Evolutionary conservation across 2,329 filamentous ascomycete genomes (phyloP).

Genomic region (Alternaria sp.): DNA sequence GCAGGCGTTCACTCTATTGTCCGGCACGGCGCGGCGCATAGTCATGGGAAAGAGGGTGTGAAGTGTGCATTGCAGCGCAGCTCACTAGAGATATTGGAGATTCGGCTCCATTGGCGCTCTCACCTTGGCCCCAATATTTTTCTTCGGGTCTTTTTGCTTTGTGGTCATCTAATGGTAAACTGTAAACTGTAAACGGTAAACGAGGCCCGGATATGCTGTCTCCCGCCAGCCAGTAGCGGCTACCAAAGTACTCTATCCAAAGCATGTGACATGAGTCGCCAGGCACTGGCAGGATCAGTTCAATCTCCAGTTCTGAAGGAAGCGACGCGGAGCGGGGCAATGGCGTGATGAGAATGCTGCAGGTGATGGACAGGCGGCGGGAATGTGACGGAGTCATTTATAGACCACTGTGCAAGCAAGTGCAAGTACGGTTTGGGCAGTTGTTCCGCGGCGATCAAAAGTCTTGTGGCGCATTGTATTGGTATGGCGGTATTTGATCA

Average conservation of each 20-base stretch:
- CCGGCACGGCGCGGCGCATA: background rate
- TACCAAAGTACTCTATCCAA: background rate
- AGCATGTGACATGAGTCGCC: background rate
- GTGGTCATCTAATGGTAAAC: background rate
- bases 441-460: background rate
- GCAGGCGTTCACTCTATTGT: background rate
- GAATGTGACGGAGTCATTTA: background rate
- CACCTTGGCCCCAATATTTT: background rate
- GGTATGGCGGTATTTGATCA: background rate
- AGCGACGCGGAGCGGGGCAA: slow-evolving; percentile 1
- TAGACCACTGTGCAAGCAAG: background rate
- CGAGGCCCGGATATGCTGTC: background rate
- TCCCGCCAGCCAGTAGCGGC: background rate
- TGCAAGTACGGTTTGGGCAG: background rate
- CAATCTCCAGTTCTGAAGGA: background rate
- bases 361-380: background rate
- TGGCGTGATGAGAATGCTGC: background rate
- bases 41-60: background rate
- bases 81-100: background rate
- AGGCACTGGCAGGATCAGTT: background rate
- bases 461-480: background rate
- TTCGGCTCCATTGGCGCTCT: background rate
- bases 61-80: background rate
- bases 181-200: background rate
- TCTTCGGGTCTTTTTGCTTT: background rate